A percentile compares a stretch with the other conserved stretches of the same genome.
These are phyloP conservation scores for Tylopilus sp. DNA, from an alignment of 768 basidiomycete species.

Conservation along the genomic window DNA sequence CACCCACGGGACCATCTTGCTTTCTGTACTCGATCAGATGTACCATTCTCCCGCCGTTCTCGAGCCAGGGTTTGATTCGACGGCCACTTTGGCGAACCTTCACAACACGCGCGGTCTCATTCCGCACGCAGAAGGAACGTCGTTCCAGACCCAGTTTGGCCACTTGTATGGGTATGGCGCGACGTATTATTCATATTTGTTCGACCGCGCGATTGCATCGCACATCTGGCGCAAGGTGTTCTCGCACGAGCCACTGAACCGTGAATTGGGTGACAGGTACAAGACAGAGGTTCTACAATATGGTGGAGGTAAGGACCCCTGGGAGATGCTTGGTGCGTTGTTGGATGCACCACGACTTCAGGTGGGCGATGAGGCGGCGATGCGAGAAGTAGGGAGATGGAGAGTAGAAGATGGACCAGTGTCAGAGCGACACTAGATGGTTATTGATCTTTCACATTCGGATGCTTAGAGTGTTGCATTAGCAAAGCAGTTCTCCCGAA, in stretches of 20 bases:
- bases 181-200: slow-evolving; percentile 96
- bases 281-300: slow-evolving; percentile 70
- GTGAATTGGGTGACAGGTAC: slow-evolving; percentile 78
- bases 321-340: slow-evolving; percentile 82
- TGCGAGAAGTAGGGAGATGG: slow-evolving; percentile 91
- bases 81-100: slow-evolving; percentile 56
- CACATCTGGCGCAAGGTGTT: slow-evolving; percentile 86
- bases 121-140: slow-evolving; percentile 79
- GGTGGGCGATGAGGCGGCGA: slow-evolving; percentile 73
- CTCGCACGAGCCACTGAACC: slow-evolving; percentile 56
- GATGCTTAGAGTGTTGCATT: no score
- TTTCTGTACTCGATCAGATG: slow-evolving; percentile 83
- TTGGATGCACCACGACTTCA: slow-evolving; percentile 63
- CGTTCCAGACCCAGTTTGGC: slow-evolving; percentile 94
- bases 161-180: slow-evolving; percentile 97
- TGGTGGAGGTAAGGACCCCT: slow-evolving; percentile 92
- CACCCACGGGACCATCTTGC: slow-evolving; percentile 85
- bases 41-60: slow-evolving; percentile 76
- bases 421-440: slow-evolving; percentile 52
- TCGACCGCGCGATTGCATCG: slow-evolving; percentile 93
- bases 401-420: slow-evolving; percentile 71
- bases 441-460: not conserved
- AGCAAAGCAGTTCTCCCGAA: not conserved
- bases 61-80: slow-evolving; percentile 67
- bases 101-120: slow-evolving; percentile 72